Percentiles rank a stretch among this genome's conserved stretches.
These are phyloP conservation scores for Reticulascus tulasneorum DNA, from an alignment of 2,329 filamentous ascomycete genomes.

Conservation along the genomic window DNA sequence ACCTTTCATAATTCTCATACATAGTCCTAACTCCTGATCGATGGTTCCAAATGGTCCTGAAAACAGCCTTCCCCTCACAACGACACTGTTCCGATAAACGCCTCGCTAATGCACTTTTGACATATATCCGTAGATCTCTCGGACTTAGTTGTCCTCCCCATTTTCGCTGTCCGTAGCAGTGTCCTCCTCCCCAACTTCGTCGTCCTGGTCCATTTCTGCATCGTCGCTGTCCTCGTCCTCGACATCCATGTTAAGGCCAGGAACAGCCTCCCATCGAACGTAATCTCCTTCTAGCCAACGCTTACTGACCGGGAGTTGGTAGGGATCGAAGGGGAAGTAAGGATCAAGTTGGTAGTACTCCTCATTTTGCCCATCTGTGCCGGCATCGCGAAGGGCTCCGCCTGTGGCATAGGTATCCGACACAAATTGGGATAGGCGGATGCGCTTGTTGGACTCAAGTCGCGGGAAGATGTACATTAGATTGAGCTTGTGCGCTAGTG, in stretches of 20 bases:
- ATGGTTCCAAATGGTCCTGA: too few relatives aligned
- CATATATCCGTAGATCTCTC: slow-evolving; percentile 15
- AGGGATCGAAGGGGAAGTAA: slow-evolving; percentile 97
- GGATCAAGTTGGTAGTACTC: slow-evolving; percentile 82
- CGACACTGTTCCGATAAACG: slow-evolving; percentile 14
- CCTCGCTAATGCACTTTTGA: slow-evolving; percentile 16
- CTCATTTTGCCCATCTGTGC: slow-evolving; percentile 59
- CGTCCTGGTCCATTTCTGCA: slow-evolving; percentile 38
- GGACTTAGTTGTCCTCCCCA: slow-evolving; percentile 33
- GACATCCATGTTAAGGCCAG: slow-evolving; percentile 60
- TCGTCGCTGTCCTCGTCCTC: slow-evolving; percentile 53
- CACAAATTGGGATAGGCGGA: slow-evolving; percentile 71
- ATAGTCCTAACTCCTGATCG: too few relatives aligned
- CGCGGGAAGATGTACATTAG: slow-evolving; percentile 88
- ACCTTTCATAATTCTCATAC: too few relatives aligned
- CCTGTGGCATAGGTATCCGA: slow-evolving; percentile 53
- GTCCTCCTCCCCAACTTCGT: slow-evolving; percentile 43
- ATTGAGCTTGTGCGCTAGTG: slow-evolving; percentile 77
- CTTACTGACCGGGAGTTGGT: slow-evolving; percentile 81
- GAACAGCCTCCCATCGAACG: slow-evolving; percentile 72
- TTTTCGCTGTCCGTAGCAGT: slow-evolving; percentile 47
- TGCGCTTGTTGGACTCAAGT: slow-evolving; percentile 86
- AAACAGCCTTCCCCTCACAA: too few relatives aligned
- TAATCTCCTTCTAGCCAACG: slow-evolving; percentile 86
- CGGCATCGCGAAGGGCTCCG: slow-evolving; percentile 50